These are phyloP conservation scores for Vanrija sp. DNA, from an alignment of 1,284 basidiomycete genomes.

Conservation along the genomic window DNA sequence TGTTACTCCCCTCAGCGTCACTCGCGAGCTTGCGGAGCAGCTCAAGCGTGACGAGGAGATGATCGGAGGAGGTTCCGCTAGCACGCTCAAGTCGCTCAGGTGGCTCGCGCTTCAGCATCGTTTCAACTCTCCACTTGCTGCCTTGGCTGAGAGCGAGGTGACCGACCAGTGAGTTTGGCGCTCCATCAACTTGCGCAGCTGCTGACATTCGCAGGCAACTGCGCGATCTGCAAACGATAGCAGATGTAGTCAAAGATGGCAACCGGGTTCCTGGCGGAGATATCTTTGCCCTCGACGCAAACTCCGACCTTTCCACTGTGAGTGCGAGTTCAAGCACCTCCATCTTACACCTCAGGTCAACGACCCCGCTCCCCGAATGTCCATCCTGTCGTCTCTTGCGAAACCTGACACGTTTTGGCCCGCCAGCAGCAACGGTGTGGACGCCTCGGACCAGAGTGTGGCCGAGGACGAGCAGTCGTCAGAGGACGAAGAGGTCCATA, in stretches of 20 bases:
- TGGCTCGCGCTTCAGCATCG: slow-evolving; percentile 33
- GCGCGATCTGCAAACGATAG: background rate
- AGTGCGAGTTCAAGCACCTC: background rate
- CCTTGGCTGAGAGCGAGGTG: background rate
- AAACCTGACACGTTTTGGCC: slow-evolving; percentile 7
- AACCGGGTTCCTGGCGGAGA: slow-evolving; percentile 13
- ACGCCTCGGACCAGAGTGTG: background rate
- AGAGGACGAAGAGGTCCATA: background rate
- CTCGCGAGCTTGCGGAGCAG: slow-evolving; percentile 25
- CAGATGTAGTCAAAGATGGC: background rate
- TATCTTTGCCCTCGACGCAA: slow-evolving; percentile 17
- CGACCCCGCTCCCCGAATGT: slow-evolving; percentile 18
- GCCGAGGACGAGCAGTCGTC: background rate
- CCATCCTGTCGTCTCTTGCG: slow-evolving; percentile 13
- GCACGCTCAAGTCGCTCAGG: slow-evolving; percentile 31
- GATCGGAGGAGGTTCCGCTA: slow-evolving; percentile 26
- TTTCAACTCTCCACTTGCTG: slow-evolving; percentile 26
- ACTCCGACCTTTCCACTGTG: slow-evolving; percentile 17
- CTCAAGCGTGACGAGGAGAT: slow-evolving; percentile 24
- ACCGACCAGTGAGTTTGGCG: background rate
- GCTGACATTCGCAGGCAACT: background rate
- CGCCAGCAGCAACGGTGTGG: background rate
- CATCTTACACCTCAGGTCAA: slow-evolving; percentile 1
- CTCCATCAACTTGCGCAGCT: background rate
- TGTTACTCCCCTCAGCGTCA: slow-evolving; percentile 15